A percentile compares a stretch with the other conserved stretches of the same genome.
These are phyloP conservation scores for Pleodorina starrii DNA, from an alignment of 139 green algal genomes.

Conservation along the genomic window DNA sequence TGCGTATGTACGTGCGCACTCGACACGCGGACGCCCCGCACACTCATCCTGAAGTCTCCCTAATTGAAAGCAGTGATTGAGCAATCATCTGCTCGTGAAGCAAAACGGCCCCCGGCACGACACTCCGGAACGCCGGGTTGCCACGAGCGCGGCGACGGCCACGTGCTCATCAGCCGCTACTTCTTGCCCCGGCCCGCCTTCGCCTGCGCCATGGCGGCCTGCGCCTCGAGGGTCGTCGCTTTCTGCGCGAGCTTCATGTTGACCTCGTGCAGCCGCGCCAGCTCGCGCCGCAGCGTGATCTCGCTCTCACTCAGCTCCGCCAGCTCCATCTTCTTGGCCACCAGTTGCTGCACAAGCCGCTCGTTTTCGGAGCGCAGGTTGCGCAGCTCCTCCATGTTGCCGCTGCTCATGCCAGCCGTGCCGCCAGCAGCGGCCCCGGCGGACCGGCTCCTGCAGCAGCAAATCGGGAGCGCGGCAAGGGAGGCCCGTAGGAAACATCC, in stretches of 20 bases:
- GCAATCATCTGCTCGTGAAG: too few relatives aligned
- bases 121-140: too few relatives aligned
- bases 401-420: not conserved
- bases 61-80: too few relatives aligned
- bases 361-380: conserved; percentile 56
- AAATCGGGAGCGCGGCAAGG: too few relatives aligned
- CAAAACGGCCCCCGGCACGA: too few relatives aligned
- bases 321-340: conserved; percentile 63
- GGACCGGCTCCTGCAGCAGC: not conserved
- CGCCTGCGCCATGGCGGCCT: conserved; percentile 41
- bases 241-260: conserved; percentile 76
- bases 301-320: conserved; percentile 63
- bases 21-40: too few relatives aligned
- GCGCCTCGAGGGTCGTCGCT: conserved; percentile 71
- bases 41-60: too few relatives aligned
- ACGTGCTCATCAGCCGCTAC: too few relatives aligned
- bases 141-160: too few relatives aligned
- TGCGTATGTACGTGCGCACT: not conserved
- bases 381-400: conserved; percentile 45
- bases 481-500: too few relatives aligned
- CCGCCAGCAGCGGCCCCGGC: not conserved
- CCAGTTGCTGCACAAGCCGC: conserved; percentile 63
- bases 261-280: conserved; percentile 67
- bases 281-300: conserved; percentile 60
- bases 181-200: conserved; percentile 19